Percentiles rank a stretch among this genome's conserved stretches.
These are phyloP conservation scores for Starmerella potacharoeniae DNA, from an alignment of 805 yeast genomes.

Conservation along the genomic window DNA sequence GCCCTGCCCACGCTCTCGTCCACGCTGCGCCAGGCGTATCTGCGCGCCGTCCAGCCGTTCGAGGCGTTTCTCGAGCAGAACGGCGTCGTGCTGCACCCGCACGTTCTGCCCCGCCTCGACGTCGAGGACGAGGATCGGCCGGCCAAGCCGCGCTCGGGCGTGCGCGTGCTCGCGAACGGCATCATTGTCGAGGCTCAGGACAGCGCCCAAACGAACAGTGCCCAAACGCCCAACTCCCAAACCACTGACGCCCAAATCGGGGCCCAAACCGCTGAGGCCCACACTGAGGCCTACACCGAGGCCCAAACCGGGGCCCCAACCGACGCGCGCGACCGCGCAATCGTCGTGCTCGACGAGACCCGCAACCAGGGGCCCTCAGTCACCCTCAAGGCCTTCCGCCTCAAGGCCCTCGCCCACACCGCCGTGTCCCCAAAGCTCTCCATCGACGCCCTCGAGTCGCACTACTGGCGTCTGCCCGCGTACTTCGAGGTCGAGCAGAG, in stretches of 20 bases:
- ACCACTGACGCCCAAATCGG: too few relatives aligned
- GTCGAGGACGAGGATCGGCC: conserved; percentile 9
- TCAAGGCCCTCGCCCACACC: neutral
- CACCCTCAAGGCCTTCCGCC: neutral
- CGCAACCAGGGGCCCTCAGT: neutral
- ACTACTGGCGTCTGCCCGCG: conserved; percentile 9
- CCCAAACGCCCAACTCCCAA: too few relatives aligned
- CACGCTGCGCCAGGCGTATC: conserved; percentile 10
- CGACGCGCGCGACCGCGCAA: neutral
- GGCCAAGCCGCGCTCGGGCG: neutral
- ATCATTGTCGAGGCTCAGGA: conserved; percentile 2
- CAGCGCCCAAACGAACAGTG: too few relatives aligned
- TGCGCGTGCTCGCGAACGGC: conserved; percentile 4
- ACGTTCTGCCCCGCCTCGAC: conserved; percentile 2
- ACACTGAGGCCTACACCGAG: too few relatives aligned
- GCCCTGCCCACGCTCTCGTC: conserved; percentile 12
- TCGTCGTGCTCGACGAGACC: neutral
- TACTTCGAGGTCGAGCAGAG: conserved; percentile 5
- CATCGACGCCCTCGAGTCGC: neutral
- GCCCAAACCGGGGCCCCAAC: too few relatives aligned
- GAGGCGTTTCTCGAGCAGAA: conserved; percentile 2
- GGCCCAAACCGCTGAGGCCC: too few relatives aligned
- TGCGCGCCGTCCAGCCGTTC: conserved; percentile 11
- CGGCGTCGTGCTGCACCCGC: neutral
- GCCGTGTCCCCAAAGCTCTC: neutral